phyloP scores from a whole-genome alignment of 177 flowering plant genomes.

The Vitis hybrid region DNA sequence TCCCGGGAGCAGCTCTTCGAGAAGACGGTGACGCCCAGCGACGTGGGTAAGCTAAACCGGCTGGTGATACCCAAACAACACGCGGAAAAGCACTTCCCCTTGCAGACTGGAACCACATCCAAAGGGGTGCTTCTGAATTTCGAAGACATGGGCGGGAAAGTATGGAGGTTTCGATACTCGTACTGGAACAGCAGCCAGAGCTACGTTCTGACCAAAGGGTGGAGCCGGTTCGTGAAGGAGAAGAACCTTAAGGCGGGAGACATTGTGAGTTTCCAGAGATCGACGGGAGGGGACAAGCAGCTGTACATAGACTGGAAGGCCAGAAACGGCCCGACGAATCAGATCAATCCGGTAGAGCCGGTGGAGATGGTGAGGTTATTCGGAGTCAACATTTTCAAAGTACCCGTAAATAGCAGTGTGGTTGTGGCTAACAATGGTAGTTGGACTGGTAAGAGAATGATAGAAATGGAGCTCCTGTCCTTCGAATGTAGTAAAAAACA shows the following conservation, averaged over 20 bases:
- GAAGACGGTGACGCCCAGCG: slow-evolving; percentile 93
- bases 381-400: slow-evolving; percentile 72
- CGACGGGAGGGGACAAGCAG: slow-evolving; percentile 60
- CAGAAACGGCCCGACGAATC: slow-evolving; percentile 21
- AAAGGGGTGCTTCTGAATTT: slow-evolving; percentile 75
- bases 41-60: slow-evolving; percentile 93
- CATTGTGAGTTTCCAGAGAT: slow-evolving; percentile 61
- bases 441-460: slow-evolving; percentile 46
- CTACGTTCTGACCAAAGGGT: slow-evolving; percentile 89
- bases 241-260: slow-evolving; percentile 84
- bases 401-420: slow-evolving; percentile 17
- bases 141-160: slow-evolving; percentile 72
- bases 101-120: slow-evolving; percentile 40
- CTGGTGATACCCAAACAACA: slow-evolving; percentile 94
- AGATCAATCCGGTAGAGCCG: slow-evolving; percentile 18
- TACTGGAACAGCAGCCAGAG: slow-evolving; percentile 97
- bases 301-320: slow-evolving; percentile 81
- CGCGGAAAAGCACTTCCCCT: slow-evolving; percentile 89
- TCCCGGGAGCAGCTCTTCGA: slow-evolving; percentile 72
- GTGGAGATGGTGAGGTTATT: slow-evolving; percentile 65
- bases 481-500: slow-evolving; percentile 55
- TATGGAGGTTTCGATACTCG: slow-evolving; percentile 87
- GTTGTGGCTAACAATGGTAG: slow-evolving; percentile 10
- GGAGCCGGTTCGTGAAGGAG: slow-evolving; percentile 96
- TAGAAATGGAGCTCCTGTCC: slow-evolving; percentile 48